A percentile compares a stretch with the other conserved stretches of the same genome.
These are phyloP conservation scores for Lasiodiplodia hormozganensis DNA, from an alignment of 2,329 filamentous ascomycete species.

Conservation along the genomic window DNA sequence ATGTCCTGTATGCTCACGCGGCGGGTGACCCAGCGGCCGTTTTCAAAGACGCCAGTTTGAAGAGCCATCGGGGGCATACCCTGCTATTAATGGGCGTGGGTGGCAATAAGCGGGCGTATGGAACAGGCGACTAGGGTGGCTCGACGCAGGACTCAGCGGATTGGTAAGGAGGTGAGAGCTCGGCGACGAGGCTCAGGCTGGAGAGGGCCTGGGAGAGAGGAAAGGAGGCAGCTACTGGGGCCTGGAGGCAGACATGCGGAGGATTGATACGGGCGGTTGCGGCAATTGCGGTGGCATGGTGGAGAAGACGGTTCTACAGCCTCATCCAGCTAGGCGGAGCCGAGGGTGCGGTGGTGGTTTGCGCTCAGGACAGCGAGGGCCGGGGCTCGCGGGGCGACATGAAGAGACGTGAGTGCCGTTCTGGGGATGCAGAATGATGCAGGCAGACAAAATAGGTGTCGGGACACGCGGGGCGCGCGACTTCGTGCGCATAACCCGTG, in stretches of 20 bases:
- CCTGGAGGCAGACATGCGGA: slow-evolving; percentile 16
- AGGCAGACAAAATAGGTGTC: slow-evolving; percentile 16
- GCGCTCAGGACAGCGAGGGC: slow-evolving; percentile 1
- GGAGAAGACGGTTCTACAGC: slow-evolving; percentile 17
- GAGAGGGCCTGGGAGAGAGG: neutral
- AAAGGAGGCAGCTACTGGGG: slow-evolving; percentile 1
- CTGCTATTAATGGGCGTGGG: neutral
- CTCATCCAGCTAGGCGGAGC: slow-evolving; percentile 10
- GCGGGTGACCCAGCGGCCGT: slow-evolving; percentile 45
- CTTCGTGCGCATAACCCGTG: slow-evolving; percentile 1
- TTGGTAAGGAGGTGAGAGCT: neutral
- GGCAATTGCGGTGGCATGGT: slow-evolving; percentile 30
- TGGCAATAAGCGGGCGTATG: slow-evolving; percentile 4
- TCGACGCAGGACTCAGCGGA: neutral
- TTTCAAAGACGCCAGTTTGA: slow-evolving; percentile 35
- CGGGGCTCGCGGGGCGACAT: slow-evolving; percentile 14
- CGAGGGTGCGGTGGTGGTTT: slow-evolving; percentile 3
- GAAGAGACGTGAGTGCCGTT: slow-evolving; percentile 21
- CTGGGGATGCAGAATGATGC: slow-evolving; percentile 23
- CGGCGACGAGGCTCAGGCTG: neutral
- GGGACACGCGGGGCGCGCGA: slow-evolving; percentile 6
- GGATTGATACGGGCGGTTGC: slow-evolving; percentile 14
- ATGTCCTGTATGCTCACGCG: slow-evolving; percentile 52
- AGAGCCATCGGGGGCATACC: slow-evolving; percentile 32
- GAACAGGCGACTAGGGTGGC: neutral